These are phyloP conservation scores for Prillingera fragicola DNA, from an alignment of 1,284 basidiomycete species.

Conservation along the genomic window DNA sequence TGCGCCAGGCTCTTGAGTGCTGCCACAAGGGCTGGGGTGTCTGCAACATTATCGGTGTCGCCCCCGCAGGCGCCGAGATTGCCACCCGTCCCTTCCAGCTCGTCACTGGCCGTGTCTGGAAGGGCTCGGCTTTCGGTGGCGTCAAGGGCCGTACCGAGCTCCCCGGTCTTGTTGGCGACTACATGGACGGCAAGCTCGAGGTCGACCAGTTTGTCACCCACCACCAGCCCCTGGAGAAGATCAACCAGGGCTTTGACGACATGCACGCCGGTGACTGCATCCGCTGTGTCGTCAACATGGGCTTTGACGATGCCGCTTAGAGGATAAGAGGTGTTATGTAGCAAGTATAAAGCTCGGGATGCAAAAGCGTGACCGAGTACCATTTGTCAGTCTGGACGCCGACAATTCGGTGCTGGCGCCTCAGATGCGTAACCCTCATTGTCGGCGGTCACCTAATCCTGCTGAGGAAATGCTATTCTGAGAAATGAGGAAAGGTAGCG, in stretches of 20 bases:
- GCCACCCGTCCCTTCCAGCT: conserved; percentile 83
- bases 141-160: conserved; percentile 96
- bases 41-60: conserved; percentile 88
- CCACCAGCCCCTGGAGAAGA: conserved; percentile 64
- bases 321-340: too few relatives aligned
- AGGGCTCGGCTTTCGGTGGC: conserved; percentile 93
- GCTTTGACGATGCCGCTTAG: conserved; percentile 28
- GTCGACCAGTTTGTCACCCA: conserved; percentile 90
- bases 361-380: too few relatives aligned
- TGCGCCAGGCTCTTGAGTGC: conserved; percentile 90
- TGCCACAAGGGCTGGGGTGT: conserved; percentile 99
- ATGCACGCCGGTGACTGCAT: conserved; percentile 94
- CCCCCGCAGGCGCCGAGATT: conserved; percentile 96
- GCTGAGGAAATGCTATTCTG: too few relatives aligned
- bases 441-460: too few relatives aligned
- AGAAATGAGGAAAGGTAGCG: too few relatives aligned
- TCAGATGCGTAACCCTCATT: too few relatives aligned
- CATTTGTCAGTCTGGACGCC: too few relatives aligned
- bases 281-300: conserved; percentile 65
- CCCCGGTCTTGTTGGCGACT: conserved; percentile 72
- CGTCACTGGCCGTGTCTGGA: conserved; percentile 87
- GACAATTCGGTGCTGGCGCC: too few relatives aligned
- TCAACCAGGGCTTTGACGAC: conserved; percentile 85
- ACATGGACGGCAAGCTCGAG: conserved; percentile 46
- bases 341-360: not conserved